Evolutionary conservation across 164 flowering plant genomes (phyloP).

Genomic region (Brasenia schreberi): DNA sequence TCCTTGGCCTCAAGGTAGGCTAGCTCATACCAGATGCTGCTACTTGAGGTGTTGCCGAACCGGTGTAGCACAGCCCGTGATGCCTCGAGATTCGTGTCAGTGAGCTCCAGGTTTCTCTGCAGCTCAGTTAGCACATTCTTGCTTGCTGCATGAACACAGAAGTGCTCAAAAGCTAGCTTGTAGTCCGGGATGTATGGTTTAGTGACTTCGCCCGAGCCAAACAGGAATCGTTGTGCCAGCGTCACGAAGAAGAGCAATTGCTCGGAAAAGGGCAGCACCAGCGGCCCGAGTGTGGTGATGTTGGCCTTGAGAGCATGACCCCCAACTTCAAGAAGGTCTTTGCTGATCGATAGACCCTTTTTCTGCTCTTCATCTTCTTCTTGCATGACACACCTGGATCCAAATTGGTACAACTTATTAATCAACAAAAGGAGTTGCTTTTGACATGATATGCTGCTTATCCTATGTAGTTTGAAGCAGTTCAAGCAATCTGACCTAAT

Average conservation of each 20-base stretch:
- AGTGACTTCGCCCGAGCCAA: constrained; percentile 28
- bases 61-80: constrained; percentile 76
- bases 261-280: constrained; percentile 83
- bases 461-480: no score
- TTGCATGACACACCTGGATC: constrained; percentile 55
- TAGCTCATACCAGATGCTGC: constrained; percentile 92
- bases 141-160: constrained; percentile 85
- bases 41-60: constrained; percentile 91
- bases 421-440: no score
- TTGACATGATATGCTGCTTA: no score
- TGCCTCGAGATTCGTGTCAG: constrained; percentile 66
- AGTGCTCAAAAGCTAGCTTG: constrained; percentile 95
- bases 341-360: constrained; percentile 58
- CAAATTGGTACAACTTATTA: no score
- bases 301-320: constrained; percentile 87
- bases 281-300: constrained; percentile 87
- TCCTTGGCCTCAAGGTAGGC: constrained; percentile 88
- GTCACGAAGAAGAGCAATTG: constrained; percentile 68
- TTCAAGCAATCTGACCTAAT: no score
- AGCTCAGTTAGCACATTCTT: constrained; percentile 69
- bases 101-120: constrained; percentile 70
- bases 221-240: constrained; percentile 34
- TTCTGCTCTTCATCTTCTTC: constrained; percentile 65
- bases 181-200: constrained; percentile 70
- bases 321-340: constrained; percentile 68